Evolutionary conservation across 208 protist genomes (phyloP), one percentile per base, ranked within the genome.

Genomic region (Wallacemonas sp.): DNA sequence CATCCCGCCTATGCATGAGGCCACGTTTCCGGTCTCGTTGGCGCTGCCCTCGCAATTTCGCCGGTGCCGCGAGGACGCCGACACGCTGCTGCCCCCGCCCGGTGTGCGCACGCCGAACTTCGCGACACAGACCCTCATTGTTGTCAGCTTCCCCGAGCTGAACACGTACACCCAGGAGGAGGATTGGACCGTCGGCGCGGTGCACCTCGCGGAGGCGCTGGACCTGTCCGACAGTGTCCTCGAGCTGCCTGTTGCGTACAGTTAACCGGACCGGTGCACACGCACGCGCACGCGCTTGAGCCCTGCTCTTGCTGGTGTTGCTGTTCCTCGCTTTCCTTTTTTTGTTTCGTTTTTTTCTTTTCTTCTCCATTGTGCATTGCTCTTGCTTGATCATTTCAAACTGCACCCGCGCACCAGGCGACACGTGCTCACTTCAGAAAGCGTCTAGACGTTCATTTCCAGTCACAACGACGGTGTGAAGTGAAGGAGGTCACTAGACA

Each of bases 91-190:
- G 48, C 82, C 82, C 1, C 82, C 82, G 45, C 78, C 82, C 1
- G 82, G 82, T 1, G 76, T 88, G 16, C 76, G 72, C 18, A 88
- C 82, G 33, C 76, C 78, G 3, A 88, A 85, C 65, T 77, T 85
- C 59, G 42, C 36, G 22, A 85, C 72, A 44, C 65, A 62, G 29
- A 72, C 79, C n/a, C 70, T 74, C 26, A 64, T 88, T 29, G 52
- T 73, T 52, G 71, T 88, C 25, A 72, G 57, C 61, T 88, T 88
- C 29, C 82, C 82, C 0, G 79, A 65, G 41, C 74, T 88, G 23
- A 4, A 61, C 70, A 79, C 76, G 8, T 88, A 85, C 68, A 65
- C 84, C 1, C 70, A 83, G 39, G 82, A 88, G 38, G 70, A 88
- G 57, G 82, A 88, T 28, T 80, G 81, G 74, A 61, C 59, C 7